Conservation (phyloP, 2,329 filamentous ascomycete genomes). For the Drechslerella dactyloides region DNA sequence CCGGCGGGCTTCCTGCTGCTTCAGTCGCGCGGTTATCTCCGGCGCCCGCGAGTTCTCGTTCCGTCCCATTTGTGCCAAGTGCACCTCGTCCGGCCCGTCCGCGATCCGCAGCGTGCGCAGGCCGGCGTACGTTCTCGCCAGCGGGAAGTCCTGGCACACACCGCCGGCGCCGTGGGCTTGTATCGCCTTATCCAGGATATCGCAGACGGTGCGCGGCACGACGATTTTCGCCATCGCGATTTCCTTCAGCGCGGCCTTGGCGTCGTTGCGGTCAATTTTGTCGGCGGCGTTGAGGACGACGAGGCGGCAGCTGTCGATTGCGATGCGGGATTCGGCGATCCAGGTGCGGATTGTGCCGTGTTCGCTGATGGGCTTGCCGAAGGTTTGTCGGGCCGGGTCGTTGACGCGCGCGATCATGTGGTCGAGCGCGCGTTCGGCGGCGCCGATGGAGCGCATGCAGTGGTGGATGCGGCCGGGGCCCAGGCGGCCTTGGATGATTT, state of each 20-base stretch:
- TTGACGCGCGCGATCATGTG: conserved; percentile 95
- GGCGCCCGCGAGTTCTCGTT: conserved; percentile 77
- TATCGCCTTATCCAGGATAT: conserved; percentile 90
- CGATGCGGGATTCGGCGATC: conserved; percentile 87
- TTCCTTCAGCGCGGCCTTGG: conserved; percentile 87
- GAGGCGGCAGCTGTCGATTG: conserved; percentile 90
- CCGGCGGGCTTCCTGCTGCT: conserved; percentile 69
- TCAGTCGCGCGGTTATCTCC: conserved; percentile 68
- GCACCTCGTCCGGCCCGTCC: conserved; percentile 96
- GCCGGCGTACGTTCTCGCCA: conserved; percentile 80
- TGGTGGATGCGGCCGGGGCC: conserved; percentile 97
- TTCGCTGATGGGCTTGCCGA: conserved; percentile 82
- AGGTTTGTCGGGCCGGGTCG: conserved; percentile 86
- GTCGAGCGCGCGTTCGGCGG: conserved; percentile 87
- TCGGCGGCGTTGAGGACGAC: conserved; percentile 92
- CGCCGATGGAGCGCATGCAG: conserved; percentile 92
- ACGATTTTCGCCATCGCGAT: conserved; percentile 96
- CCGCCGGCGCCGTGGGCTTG: conserved; percentile 91
- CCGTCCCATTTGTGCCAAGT: conserved; percentile 77
- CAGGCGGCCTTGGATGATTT: conserved; percentile 96
- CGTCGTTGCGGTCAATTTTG: conserved; percentile 86
- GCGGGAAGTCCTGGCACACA: conserved; percentile 90
- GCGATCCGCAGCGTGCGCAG: conserved; percentile 84
- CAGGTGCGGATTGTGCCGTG: conserved; percentile 96
- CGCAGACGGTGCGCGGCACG: conserved; percentile 79